Percentiles rank a stretch among this genome's conserved stretches.
Conservation (phyloP, 2,329 filamentous ascomycete species). For the Colletotrichum tamarilloi region DNA sequence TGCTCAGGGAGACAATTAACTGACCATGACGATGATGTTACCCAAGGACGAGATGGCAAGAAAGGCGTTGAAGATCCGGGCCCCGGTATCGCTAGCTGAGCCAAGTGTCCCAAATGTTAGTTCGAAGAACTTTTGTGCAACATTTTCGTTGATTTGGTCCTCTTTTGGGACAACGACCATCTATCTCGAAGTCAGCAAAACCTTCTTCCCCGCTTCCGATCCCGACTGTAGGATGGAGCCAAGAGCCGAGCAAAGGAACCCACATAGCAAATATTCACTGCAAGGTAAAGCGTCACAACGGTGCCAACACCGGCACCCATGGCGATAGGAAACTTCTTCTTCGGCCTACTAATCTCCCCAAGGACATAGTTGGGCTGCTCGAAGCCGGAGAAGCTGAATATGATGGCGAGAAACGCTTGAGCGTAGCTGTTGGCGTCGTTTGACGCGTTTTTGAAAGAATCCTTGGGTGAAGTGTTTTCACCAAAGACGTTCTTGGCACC, state of each 20-base stretch:
- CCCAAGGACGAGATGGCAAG: constrained; percentile 65
- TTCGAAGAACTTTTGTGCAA: constrained; percentile 50
- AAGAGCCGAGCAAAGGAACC: constrained; percentile 42
- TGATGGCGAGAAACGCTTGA: constrained; percentile 55
- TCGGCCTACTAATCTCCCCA: constrained; percentile 46
- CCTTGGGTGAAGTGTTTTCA: constrained; percentile 41
- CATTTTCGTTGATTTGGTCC: constrained; percentile 36
- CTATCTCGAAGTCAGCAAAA: constrained; percentile 47
- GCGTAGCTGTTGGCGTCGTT: constrained; percentile 46
- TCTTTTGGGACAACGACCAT: constrained; percentile 51
- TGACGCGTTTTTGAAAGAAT: constrained; percentile 40
- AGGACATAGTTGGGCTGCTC: constrained; percentile 52
- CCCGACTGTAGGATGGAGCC: too few relatives aligned
- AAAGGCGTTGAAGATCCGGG: constrained; percentile 58
- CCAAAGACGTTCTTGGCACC: constrained; percentile 40
- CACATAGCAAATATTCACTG: constrained; percentile 51
- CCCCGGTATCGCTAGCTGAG: constrained; percentile 39
- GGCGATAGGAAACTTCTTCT: constrained; percentile 46
- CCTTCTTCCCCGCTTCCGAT: too few relatives aligned
- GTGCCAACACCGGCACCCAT: constrained; percentile 44
- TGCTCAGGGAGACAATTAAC: neutral
- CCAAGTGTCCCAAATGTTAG: constrained; percentile 44
- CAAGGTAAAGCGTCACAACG: constrained; percentile 47
- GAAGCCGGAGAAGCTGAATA: constrained; percentile 52
- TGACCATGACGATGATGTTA: constrained; percentile 63